Conservation (phyloP, 345 rosid species). For the Camelina neglecta region DNA sequence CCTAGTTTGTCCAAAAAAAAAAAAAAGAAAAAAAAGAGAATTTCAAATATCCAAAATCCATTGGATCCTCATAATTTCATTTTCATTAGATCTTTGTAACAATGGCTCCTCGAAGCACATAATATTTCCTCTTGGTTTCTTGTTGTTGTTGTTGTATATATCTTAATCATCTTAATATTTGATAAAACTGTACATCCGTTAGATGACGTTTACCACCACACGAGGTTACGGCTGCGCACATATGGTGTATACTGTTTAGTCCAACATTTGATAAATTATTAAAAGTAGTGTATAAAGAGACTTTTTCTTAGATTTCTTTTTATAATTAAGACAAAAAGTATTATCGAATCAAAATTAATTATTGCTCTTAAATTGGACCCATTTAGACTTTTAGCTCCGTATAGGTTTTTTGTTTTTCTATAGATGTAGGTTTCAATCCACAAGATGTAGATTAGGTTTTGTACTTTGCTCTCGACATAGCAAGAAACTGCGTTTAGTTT, state of each 20-base stretch:
- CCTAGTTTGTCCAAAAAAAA: too few species aligned
- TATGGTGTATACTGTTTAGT: neutral
- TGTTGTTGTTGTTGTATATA: neutral
- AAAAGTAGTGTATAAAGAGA: neutral
- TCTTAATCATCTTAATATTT: neutral
- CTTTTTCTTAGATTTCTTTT: slow-evolving; percentile 6
- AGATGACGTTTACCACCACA: neutral
- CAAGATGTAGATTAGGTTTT: neutral
- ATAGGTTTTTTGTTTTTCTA: neutral
- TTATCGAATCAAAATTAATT: neutral
- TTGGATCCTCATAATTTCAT: too few species aligned
- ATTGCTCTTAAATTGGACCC: neutral
- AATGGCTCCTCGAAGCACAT: too few species aligned
- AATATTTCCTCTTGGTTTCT: neutral
- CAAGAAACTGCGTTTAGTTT: neutral
- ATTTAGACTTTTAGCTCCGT: neutral
- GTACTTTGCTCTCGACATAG: neutral
- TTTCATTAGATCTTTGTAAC: too few species aligned
- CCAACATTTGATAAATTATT: neutral
- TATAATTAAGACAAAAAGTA: neutral
- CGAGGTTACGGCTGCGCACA: neutral
- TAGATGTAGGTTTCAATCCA: neutral
- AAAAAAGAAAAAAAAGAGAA: too few species aligned
- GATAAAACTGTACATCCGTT: neutral
- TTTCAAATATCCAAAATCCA: too few species aligned